phyloP scores from a whole-genome alignment of 2,329 filamentous ascomycete species.

The Gaeumannomyces sp. region DNA sequence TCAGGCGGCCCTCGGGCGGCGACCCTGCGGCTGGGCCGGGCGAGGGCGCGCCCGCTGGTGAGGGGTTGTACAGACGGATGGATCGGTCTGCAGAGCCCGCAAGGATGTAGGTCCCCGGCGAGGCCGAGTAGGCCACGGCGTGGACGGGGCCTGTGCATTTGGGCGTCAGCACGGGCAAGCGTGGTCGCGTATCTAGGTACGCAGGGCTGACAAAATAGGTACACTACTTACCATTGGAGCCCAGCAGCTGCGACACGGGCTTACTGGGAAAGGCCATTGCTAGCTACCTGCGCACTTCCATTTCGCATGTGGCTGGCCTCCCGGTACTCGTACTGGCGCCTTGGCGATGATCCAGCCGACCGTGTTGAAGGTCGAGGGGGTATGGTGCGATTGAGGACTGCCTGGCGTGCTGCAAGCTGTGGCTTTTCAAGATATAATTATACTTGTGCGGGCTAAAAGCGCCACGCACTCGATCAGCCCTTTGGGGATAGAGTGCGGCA shows the following conservation, averaged over 20 bases:
- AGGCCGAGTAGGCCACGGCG: constrained; percentile 65
- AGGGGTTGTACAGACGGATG: constrained; percentile 80
- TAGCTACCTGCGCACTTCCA: neutral
- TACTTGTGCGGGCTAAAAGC: no score
- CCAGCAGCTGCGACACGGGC: constrained; percentile 49
- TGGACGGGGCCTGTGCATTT: constrained; percentile 57
- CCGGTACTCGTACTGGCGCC: neutral
- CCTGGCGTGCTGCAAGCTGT: neutral
- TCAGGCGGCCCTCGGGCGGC: constrained; percentile 51
- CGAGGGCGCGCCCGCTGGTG: constrained; percentile 35
- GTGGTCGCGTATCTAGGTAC: no score
- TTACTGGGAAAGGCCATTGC: constrained; percentile 41
- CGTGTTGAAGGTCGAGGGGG: neutral
- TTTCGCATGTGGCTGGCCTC: neutral
- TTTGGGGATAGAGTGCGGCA: no score
- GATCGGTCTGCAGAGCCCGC: constrained; percentile 80
- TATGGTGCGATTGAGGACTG: neutral
- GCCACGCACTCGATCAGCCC: no score
- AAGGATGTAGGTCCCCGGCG: constrained; percentile 70
- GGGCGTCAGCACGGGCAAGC: neutral
- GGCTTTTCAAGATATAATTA: no score
- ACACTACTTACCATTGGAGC: constrained; percentile 48
- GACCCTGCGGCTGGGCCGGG: constrained; percentile 9
- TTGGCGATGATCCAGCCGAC: neutral
- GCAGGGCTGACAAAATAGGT: neutral